Evolutionary conservation across 495 filamentous ascomycete species (phyloP), one percentile per base, ranked within the genome.

Genomic region (Xylaria sp.): DNA sequence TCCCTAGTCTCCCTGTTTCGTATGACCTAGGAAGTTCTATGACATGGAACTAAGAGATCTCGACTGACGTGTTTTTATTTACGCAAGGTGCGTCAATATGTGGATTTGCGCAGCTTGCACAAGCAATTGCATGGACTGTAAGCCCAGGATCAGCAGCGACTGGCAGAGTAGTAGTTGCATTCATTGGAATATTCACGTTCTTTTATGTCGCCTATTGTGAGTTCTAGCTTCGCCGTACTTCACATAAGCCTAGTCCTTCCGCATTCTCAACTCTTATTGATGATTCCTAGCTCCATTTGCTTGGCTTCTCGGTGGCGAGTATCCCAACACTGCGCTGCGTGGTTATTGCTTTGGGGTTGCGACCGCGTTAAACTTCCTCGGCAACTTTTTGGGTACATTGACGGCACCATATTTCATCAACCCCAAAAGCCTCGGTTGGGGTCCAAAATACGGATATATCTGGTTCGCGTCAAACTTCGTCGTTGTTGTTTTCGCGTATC

Each of bases 351-450:
- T 84, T 59, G 85, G 85, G 35, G 29, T 87, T 48, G 81, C 80
- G 4, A 80, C 83, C 3, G 77, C 82, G 1, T 63, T 87, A 21
- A 82, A 82, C 19, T 87, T 85, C 71, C 73, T 85, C 19, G 83
- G 83, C 29, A 82, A 83, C 55, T 86, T 86, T 84, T 73, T 88
- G 17, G 80, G 81, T 11, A 84, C 82, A 15, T 86, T 88, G 57
- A 86, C 85, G 1, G 84, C 85, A 9, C 82, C 87, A 19, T 88
- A 88, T 71, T 88, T 89, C 72, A 88, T 89, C 66, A 88, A 88
- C 69, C 86, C 86, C 0, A 79, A 78, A 41, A 80, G 81, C 29
- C 70, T 88, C 31, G 73, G 74, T 31, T 82, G 80, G 81, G 78
- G 78, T 14, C 76, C 83, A 0, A 81, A 81, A 70, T 85, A 85